These are phyloP conservation scores for Myriangium duriaei DNA, from an alignment of 2,329 filamentous ascomycete genomes.

Conservation along the genomic window DNA sequence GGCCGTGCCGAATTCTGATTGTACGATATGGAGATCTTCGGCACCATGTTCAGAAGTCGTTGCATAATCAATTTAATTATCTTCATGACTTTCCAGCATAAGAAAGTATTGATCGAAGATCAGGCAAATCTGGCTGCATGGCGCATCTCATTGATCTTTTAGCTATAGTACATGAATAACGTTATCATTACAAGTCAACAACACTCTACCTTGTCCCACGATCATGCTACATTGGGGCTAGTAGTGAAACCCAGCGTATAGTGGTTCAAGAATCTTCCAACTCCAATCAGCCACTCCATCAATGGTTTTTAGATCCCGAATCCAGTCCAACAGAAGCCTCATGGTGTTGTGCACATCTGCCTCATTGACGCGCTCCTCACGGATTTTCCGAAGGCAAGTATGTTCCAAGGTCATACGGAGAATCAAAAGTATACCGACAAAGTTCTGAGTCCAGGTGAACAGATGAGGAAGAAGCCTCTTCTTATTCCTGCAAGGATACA, in stretches of 20 bases:
- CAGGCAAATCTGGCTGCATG: no score
- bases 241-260: constrained; percentile 37
- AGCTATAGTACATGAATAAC: no score
- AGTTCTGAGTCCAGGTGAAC: constrained; percentile 51
- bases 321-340: constrained; percentile 45
- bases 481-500: constrained; percentile 44
- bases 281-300: constrained; percentile 46
- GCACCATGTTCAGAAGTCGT: no score
- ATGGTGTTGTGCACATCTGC: constrained; percentile 40
- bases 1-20: no score
- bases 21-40: no score
- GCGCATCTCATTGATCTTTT: no score
- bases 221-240: constrained; percentile 50
- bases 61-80: no score
- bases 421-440: constrained; percentile 46
- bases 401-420: constrained; percentile 43
- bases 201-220: no score
- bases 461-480: constrained; percentile 47
- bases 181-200: no score
- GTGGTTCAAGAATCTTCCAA: constrained; percentile 38
- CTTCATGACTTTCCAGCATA: no score
- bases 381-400: constrained; percentile 38
- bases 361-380: constrained; percentile 35
- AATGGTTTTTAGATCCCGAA: constrained; percentile 43
- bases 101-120: no score